phyloP scores from a whole-genome alignment of 305 asterid species.

The Fraxinus baroniana region DNA sequence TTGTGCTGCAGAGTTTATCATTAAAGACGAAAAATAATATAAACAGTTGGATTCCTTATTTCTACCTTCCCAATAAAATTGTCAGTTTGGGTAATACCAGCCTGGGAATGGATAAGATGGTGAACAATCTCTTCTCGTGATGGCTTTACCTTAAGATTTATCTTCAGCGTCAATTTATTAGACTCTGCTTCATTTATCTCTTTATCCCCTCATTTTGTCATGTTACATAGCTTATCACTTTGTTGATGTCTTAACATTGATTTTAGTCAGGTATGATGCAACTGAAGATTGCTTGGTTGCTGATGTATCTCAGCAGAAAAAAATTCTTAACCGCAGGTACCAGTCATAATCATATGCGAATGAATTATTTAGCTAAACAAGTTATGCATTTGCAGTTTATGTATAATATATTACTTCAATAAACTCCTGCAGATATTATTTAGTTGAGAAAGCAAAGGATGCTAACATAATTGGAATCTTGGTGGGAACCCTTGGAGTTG shows the following conservation, averaged over 20 bases:
- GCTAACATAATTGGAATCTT: slow-evolving; percentile 87
- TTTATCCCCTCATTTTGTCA: neutral
- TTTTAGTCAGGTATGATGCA: slow-evolving; percentile 90
- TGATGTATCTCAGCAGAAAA: slow-evolving; percentile 68
- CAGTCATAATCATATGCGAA: slow-evolving; percentile 7
- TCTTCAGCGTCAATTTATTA: neutral
- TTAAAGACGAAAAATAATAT: neutral
- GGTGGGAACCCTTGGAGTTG: slow-evolving; percentile 97
- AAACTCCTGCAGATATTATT: slow-evolving; percentile 66
- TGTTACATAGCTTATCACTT: neutral
- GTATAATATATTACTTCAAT: neutral
- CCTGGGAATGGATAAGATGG: slow-evolving; percentile 12
- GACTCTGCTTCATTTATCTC: neutral
- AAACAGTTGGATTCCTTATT: neutral
- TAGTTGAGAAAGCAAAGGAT: slow-evolving; percentile 93
- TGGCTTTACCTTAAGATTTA: slow-evolving; percentile 3
- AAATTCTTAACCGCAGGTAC: slow-evolving; percentile 82
- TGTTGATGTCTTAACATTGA: slow-evolving; percentile 20
- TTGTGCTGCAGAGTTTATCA: neutral
- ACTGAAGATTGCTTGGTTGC: slow-evolving; percentile 48
- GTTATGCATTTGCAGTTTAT: slow-evolving; percentile 7
- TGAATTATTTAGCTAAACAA: slow-evolving; percentile 12
- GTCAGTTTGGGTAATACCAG: neutral
- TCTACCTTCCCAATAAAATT: neutral
- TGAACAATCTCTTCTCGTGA: neutral